These are phyloP conservation scores for Tetradesmus obliquus DNA, from an alignment of 139 green algal species.

Conservation along the genomic window DNA sequence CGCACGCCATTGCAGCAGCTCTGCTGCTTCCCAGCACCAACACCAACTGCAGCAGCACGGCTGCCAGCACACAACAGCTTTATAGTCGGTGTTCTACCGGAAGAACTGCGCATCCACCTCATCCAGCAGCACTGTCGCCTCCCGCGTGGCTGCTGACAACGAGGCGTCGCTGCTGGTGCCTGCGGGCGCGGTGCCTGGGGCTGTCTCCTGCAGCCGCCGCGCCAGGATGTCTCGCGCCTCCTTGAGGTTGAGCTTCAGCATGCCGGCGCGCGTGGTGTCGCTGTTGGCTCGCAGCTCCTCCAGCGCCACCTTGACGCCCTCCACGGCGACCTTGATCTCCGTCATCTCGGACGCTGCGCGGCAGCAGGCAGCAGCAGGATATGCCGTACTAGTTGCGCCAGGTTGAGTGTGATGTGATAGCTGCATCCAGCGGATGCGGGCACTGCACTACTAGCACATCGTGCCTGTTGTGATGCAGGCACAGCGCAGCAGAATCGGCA, in stretches of 20 bases:
- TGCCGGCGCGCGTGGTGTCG: constrained; percentile 53
- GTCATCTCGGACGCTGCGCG: constrained; percentile 70
- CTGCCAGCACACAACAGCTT: background rate
- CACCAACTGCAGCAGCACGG: too few relatives aligned
- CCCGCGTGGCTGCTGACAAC: constrained; percentile 59
- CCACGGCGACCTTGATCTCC: constrained; percentile 71
- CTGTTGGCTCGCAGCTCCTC: constrained; percentile 66
- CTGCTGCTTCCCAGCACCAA: too few relatives aligned
- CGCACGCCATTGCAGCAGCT: background rate
- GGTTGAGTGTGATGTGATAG: background rate
- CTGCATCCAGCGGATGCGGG: background rate
- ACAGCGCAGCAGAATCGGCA: too few relatives aligned
- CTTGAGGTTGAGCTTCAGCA: constrained; percentile 73
- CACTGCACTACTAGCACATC: background rate
- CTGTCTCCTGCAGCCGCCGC: constrained; percentile 64
- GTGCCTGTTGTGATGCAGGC: too few relatives aligned
- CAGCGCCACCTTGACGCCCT: constrained; percentile 59
- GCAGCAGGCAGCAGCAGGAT: background rate
- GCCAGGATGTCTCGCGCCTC: constrained; percentile 70
- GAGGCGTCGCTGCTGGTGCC: constrained; percentile 16
- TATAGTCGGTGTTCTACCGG: background rate
- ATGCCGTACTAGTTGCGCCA: background rate
- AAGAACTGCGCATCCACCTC: constrained; percentile 61
- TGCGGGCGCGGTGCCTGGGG: constrained; percentile 43
- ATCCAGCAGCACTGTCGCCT: constrained; percentile 65